These are phyloP conservation scores for Pascua sp. DNA, from an alignment of 1,284 basidiomycete genomes.

Conservation along the genomic window DNA sequence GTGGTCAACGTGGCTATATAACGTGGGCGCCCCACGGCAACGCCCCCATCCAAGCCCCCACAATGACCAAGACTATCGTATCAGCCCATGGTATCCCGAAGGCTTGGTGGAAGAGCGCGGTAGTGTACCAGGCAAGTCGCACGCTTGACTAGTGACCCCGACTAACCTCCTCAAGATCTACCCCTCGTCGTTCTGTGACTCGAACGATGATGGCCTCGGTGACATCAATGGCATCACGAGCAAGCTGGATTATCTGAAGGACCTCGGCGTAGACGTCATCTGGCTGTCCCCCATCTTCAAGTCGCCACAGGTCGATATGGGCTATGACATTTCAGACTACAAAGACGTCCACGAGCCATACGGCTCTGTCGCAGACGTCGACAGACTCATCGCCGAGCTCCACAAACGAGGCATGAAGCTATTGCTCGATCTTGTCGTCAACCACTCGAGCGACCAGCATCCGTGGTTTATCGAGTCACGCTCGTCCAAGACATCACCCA, in stretches of 20 bases:
- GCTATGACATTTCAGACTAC: conserved; percentile 49
- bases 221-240: conserved; percentile 50
- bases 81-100: not conserved
- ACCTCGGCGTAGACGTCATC: conserved; percentile 52
- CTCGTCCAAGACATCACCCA: conserved; percentile 44
- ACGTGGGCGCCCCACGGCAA: too few species aligned
- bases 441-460: conserved; percentile 49
- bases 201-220: conserved; percentile 44
- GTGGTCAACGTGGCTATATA: too few species aligned
- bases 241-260: conserved; percentile 52
- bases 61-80: too few species aligned
- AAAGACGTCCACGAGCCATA: conserved; percentile 48
- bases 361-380: conserved; percentile 51
- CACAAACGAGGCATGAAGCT: conserved; percentile 49
- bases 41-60: too few species aligned
- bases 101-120: conserved; percentile 63
- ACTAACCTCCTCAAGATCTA: not conserved
- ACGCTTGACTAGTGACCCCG: not conserved
- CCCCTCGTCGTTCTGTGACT: conserved; percentile 26
- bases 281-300: conserved; percentile 47
- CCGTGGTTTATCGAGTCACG: conserved; percentile 53
- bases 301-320: conserved; percentile 42
- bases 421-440: conserved; percentile 53
- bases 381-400: conserved; percentile 43
- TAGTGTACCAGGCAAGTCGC: conserved; percentile 57